A percentile compares a stretch with the other conserved stretches of the same genome.
phyloP scores from a whole-genome alignment of 306 rosid species.

The Castanopsis chinensis region DNA sequence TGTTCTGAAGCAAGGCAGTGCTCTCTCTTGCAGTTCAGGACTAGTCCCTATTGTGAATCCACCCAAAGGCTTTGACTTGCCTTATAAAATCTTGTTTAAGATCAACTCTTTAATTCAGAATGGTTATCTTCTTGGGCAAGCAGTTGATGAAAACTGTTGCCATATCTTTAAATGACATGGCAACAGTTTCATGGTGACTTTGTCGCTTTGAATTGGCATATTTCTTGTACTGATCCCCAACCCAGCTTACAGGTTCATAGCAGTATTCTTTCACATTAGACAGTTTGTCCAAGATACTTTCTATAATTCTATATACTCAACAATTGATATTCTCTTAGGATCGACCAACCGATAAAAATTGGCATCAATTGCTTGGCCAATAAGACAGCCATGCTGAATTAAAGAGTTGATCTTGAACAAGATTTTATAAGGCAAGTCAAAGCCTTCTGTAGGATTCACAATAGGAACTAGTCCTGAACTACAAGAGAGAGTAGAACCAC shows the following conservation, averaged over 20 bases:
- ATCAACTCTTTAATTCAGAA: no score
- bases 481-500: slow-evolving; percentile 12
- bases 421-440: slow-evolving; percentile 33
- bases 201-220: slow-evolving; percentile 26
- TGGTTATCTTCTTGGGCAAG: no score
- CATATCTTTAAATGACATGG: no score
- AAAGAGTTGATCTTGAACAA: slow-evolving; percentile 40
- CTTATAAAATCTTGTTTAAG: no score
- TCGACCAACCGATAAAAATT: slow-evolving; percentile 51
- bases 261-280: slow-evolving; percentile 50
- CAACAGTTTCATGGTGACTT: no score
- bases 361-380: slow-evolving; percentile 30
- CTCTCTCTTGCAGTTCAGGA: no score
- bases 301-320: slow-evolving; percentile 42
- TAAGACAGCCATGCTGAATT: slow-evolving; percentile 47
- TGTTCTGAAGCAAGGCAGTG: no score
- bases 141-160: no score
- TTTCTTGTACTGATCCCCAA: slow-evolving; percentile 41
- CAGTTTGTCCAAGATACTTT: slow-evolving; percentile 57
- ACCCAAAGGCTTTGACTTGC: no score
- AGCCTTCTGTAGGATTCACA: slow-evolving; percentile 23
- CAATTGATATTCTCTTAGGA: slow-evolving; percentile 30
- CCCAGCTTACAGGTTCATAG: slow-evolving; percentile 67
- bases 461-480: slow-evolving; percentile 26
- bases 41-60: no score